Base-by-base conservation (phyloP, 495 filamentous ascomycete genomes). In the Penicillium riverlandense region DNA sequence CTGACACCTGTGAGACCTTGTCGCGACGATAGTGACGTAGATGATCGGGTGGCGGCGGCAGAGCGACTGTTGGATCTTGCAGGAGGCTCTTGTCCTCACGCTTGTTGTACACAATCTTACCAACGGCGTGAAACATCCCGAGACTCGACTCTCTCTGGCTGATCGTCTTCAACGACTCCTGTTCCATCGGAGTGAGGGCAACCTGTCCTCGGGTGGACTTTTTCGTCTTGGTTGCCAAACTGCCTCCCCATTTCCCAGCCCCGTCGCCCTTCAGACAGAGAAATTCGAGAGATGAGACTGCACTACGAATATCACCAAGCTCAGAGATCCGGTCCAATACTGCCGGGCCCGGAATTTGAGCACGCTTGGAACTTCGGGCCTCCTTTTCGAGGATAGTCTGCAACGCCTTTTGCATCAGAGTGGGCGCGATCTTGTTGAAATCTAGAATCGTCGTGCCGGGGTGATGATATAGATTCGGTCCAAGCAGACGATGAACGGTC, bases 41-140 rank as follows among this genome's bases (percentile, higher is more conserved):
- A 67, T 85, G 77, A 36, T 70, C 53, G 11, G 88, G 87, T 29
- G 82, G 80, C 35, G 73, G 65, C 11, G 68, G 64, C 6, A 63
- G 59, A 8, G 59, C 52, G 5, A 52, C 53, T 33, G 29, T 52
- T 40, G 52, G 22, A 22, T 54, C 13, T 37, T 49, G 42, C 43
- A 48, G 15, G 16, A 55, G 42, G 27, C 45, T 55, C 5, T 51
- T 35, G 22, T 71, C 69, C 28, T 80, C 72, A 33, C 92, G 77
- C 57, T 95, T 97, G 65, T 97, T 97, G 64, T 97, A 90, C 4
- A 95, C 79, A 4, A 97, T 85, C 52, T 90, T 96, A 11, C 90
- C 94, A 39, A 99, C 84, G 27, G 94, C 90, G 63, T 99, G 94
- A 55, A 99, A 99, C 45, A 99, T 83, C 1, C 89, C 90, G 7